Percentiles rank a stretch among this genome's conserved stretches.
phyloP scores from a whole-genome alignment of 192 early-diverging fungal genomes.

The Entophlyctis luteolus region DNA sequence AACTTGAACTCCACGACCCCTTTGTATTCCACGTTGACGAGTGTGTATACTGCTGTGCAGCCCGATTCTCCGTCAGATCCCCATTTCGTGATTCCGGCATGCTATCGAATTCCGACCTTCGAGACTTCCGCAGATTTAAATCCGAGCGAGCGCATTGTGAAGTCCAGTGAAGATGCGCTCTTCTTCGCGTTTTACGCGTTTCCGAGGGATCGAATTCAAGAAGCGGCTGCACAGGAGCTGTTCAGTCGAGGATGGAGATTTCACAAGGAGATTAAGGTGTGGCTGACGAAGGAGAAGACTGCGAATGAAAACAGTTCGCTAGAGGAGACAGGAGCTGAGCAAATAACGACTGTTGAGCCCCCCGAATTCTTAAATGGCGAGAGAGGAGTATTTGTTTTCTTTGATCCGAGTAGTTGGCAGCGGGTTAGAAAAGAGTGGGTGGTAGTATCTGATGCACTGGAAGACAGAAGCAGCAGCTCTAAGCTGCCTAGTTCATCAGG shows the following conservation, averaged over 20 bases:
- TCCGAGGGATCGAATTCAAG: constrained; percentile 89
- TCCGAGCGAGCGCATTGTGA: constrained; percentile 66
- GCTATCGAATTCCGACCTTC: constrained; percentile 66
- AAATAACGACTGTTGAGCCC: too few relatives aligned
- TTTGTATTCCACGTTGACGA: constrained; percentile 82
- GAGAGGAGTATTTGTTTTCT: constrained; percentile 84
- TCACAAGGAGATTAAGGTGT: constrained; percentile 89
- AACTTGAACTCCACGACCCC: constrained; percentile 42
- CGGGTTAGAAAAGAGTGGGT: constrained; percentile 86
- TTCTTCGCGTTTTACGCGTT: constrained; percentile 97
- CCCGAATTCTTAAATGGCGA: too few relatives aligned
- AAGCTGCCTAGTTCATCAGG: too few relatives aligned
- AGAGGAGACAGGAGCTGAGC: too few relatives aligned
- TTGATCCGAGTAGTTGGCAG: constrained; percentile 87
- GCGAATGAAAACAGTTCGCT: too few relatives aligned
- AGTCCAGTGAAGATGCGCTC: constrained; percentile 86
- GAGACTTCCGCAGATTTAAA: not conserved
- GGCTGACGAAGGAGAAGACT: constrained; percentile 87
- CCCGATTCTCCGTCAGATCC: constrained; percentile 57
- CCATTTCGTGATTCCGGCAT: constrained; percentile 77
- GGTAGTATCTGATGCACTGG: constrained; percentile 81
- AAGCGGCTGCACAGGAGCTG: constrained; percentile 91
- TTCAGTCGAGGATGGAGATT: constrained; percentile 91
- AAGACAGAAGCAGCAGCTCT: constrained; percentile 71
- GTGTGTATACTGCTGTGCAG: constrained; percentile 70